These are phyloP conservation scores for Suillus spraguei DNA, from an alignment of 768 basidiomycete species.

Conservation along the genomic window DNA sequence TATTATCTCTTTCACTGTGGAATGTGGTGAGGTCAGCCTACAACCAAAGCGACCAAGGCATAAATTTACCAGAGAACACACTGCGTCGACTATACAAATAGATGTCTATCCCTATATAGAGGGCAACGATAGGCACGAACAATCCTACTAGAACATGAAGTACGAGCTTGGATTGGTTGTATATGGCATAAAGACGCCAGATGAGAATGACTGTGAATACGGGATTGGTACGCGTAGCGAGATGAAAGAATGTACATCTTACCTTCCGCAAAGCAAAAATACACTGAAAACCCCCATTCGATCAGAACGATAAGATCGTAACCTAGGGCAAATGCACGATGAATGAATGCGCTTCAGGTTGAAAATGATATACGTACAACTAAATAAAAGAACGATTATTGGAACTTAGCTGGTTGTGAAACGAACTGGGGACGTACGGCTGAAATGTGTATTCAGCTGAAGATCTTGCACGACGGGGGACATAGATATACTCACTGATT, in stretches of 20 bases:
- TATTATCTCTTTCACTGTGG: neutral
- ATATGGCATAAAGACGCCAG: conserved; percentile 7
- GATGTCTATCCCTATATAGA: conserved; percentile 2
- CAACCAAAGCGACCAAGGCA: neutral
- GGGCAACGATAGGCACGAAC: conserved; percentile 3
- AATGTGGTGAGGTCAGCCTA: neutral
- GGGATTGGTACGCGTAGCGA: neutral
- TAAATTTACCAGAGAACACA: neutral
- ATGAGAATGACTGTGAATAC: conserved; percentile 1
- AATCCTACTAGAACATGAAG: conserved; percentile 1
- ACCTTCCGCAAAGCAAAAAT: conserved; percentile 6
- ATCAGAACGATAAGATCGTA: conserved; percentile 3
- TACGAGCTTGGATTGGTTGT: neutral
- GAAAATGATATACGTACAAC: neutral
- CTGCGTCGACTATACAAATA: neutral
- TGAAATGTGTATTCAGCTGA: neutral
- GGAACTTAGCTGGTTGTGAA: neutral
- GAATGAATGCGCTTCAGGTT: neutral
- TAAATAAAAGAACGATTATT: neutral
- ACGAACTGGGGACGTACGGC: neutral
- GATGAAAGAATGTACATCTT: neutral
- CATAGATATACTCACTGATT: neutral
- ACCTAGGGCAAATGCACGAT: neutral
- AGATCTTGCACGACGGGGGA: neutral
- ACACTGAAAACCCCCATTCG: conserved; percentile 7